Evolutionary conservation across 169 alveolate genomes (phyloP), one percentile per base, ranked within the genome.

Genomic region (Miamiensis avidus): DNA sequence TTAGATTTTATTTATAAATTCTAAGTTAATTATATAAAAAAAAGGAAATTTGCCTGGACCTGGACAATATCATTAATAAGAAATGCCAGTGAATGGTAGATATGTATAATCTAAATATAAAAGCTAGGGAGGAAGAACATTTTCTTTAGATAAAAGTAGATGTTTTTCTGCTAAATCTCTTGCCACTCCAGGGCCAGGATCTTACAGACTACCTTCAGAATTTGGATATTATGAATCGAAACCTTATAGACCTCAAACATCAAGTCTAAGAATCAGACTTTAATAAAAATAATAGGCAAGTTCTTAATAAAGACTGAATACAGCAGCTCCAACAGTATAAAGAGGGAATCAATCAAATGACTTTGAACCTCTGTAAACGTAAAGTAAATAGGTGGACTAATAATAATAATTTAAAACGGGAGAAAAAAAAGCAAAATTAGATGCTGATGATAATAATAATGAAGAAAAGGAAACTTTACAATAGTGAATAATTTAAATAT

Each of bases 141-240:
- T 77, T n/a, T 33, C 82, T n/a, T n/a, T n/a, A 28, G 33, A 33
- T 1, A 31, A 33, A 1, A 33, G 31, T 31, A 77, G 82, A 77
- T 31, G 33, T 6, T 29, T 27, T 1, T 0, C 33, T 11, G 82
- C 74, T 77, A 77, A 31, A 29, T 65, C 31, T 0, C 6, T 31
- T 20, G 72, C 65, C 0, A 78, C 82, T 4, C 89, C 89, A 6
- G 89, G 82, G 11, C 89, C 89, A 25, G 90, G 90, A 25, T 34
- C 75, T 34, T 86, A 86, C 65, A 86, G 90, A 81, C 64, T 86
- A 32, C 90, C 90, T n/a, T 81, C 87, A 4, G 90, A 86, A 28
- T 86, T 86, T 31, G 90, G 90, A 27, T 86, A 86, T 76, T 86
- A 86, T 33, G 90, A 86, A 49, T 72, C 89, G 1, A 85, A 82